Evolutionary conservation across 805 yeast species (phyloP).

Genomic region (Candida taoyuanica): DNA sequence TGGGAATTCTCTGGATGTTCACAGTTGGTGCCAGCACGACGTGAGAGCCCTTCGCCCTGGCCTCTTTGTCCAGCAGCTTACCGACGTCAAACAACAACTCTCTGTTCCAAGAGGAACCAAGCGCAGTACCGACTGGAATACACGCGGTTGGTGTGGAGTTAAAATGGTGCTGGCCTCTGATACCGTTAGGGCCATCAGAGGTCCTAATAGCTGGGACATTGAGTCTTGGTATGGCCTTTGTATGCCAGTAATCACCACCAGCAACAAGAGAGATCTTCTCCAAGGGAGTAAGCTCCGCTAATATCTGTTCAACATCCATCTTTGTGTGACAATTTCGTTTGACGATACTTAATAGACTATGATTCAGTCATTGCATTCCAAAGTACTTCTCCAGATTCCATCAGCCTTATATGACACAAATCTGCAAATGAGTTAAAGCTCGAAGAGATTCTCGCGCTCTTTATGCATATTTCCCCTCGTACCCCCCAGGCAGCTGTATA

Average conservation of each 20-base stretch:
- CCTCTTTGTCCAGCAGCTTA: slow-evolving; percentile 47
- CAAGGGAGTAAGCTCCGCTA: slow-evolving; percentile 9
- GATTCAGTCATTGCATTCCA: no score
- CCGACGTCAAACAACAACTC: slow-evolving; percentile 44
- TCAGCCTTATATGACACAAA: no score
- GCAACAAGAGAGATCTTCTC: slow-evolving; percentile 19
- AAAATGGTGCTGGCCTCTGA: slow-evolving; percentile 50
- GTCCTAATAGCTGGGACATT: slow-evolving; percentile 41
- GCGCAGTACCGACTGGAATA: slow-evolving; percentile 54
- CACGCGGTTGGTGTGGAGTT: slow-evolving; percentile 48
- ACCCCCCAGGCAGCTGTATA: no score
- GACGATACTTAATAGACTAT: no score
- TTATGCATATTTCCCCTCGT: no score
- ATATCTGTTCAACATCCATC: slow-evolving; percentile 18
- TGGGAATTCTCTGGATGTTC: slow-evolving; percentile 51
- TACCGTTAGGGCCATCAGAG: slow-evolving; percentile 60
- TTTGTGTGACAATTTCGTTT: no score
- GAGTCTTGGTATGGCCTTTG: slow-evolving; percentile 30
- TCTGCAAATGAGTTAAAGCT: no score
- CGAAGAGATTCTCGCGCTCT: slow-evolving; percentile 5
- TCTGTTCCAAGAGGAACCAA: slow-evolving; percentile 51
- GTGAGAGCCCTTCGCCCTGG: slow-evolving; percentile 47
- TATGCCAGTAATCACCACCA: slow-evolving; percentile 47
- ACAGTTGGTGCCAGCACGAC: slow-evolving; percentile 43
- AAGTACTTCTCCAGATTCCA: no score